phyloP scores from a whole-genome alignment of 2,329 filamentous ascomycete genomes.

The Polytolypa hystricis region DNA sequence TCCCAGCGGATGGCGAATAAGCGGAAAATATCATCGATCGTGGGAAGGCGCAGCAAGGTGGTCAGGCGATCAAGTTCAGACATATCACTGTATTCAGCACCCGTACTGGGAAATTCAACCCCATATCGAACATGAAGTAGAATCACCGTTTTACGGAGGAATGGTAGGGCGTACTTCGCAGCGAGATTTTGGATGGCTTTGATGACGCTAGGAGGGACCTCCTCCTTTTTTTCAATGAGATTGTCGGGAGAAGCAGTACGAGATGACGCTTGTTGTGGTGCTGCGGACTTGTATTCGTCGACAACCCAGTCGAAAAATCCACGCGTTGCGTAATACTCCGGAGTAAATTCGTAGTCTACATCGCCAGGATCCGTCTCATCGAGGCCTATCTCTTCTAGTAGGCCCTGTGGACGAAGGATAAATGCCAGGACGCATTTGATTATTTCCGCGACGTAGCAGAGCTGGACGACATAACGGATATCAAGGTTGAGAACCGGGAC shows the following conservation, averaged over 20 bases:
- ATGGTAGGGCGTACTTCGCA: constrained; percentile 76
- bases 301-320: constrained; percentile 31
- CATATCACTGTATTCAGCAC: constrained; percentile 32
- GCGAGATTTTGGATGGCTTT: constrained; percentile 34
- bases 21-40: constrained; percentile 66
- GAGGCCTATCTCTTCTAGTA: constrained; percentile 25
- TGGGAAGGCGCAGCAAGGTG: constrained; percentile 61
- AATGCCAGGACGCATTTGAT: constrained; percentile 63
- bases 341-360: constrained; percentile 19
- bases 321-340: constrained; percentile 19
- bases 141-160: constrained; percentile 74
- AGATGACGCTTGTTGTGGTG: not conserved
- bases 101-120: constrained; percentile 68
- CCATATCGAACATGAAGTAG: constrained; percentile 82
- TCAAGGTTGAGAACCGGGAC: constrained; percentile 58
- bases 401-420: constrained; percentile 27
- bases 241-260: not conserved
- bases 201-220: constrained; percentile 14
- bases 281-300: constrained; percentile 9
- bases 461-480: constrained; percentile 64
- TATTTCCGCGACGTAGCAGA: constrained; percentile 87
- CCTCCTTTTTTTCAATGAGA: constrained; percentile 22
- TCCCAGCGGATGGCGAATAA: constrained; percentile 37
- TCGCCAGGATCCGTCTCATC: constrained; percentile 17
- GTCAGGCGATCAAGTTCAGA: constrained; percentile 76